Percentiles rank a stretch among this genome's conserved stretches.
Evolutionary conservation across 2,329 filamentous ascomycete genomes (phyloP).

Genomic region (Stagonosporopsis chrysanthemi): DNA sequence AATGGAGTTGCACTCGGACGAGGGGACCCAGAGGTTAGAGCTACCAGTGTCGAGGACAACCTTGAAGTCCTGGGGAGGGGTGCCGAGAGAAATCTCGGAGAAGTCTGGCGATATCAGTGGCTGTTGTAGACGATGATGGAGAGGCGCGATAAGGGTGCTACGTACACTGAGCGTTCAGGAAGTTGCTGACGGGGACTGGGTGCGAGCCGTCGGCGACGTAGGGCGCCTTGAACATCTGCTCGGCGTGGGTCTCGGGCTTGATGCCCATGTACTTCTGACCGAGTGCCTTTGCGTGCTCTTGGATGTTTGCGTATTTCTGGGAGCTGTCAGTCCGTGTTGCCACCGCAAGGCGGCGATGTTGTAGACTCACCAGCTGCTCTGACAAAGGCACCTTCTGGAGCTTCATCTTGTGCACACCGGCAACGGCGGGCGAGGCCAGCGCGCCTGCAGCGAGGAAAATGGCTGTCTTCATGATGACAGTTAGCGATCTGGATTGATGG

Average conservation of each 20-base stretch:
- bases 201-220: constrained; percentile 73
- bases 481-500: constrained; percentile 18
- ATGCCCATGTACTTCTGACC: constrained; percentile 97
- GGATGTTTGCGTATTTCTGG: constrained; percentile 79
- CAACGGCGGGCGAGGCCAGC: constrained; percentile 83
- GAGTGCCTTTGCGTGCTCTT: constrained; percentile 80
- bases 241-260: constrained; percentile 71
- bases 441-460: constrained; percentile 78
- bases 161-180: constrained; percentile 98
- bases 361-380: constrained; percentile 82
- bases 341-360: constrained; percentile 15
- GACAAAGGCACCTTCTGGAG: constrained; percentile 93
- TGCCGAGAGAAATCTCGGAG: constrained; percentile 93
- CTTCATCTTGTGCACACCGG: constrained; percentile 93
- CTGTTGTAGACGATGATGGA: background rate
- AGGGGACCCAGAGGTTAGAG: constrained; percentile 99
- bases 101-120: constrained; percentile 69
- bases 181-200: constrained; percentile 91
- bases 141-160: constrained; percentile 23
- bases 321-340: constrained; percentile 32
- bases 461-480: constrained; percentile 78
- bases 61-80: constrained; percentile 94
- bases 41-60: constrained; percentile 98
- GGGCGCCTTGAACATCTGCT: constrained; percentile 81
- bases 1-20: constrained; percentile 87